Conservation (phyloP, 305 asterid species). For the Vinca major region DNA sequence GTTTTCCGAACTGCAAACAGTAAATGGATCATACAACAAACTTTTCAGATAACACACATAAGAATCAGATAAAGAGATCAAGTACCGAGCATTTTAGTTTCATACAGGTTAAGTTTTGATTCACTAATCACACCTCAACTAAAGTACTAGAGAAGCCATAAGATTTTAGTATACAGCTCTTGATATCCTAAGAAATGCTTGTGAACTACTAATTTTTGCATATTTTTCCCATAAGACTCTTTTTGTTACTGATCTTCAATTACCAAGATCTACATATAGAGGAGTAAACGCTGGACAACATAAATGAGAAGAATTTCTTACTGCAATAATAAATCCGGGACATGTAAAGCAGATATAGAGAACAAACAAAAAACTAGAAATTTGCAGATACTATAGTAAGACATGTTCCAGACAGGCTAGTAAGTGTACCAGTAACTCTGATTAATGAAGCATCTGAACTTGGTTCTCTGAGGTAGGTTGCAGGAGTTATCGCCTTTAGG, state of each 20-base stretch:
- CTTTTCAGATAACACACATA: neutral
- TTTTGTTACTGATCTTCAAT: neutral
- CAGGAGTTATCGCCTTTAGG: slow-evolving; percentile 15
- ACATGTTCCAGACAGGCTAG: neutral
- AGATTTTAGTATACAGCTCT: neutral
- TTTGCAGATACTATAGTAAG: neutral
- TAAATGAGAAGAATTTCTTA: neutral
- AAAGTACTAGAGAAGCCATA: neutral
- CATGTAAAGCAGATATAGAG: neutral
- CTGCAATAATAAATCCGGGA: neutral
- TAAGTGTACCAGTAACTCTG: slow-evolving; percentile 14
- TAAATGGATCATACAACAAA: neutral
- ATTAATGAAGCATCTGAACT: slow-evolving; percentile 14
- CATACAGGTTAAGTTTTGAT: neutral
- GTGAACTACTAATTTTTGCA: neutral
- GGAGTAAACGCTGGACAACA: neutral
- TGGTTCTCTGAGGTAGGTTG: slow-evolving; percentile 7
- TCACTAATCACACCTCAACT: neutral
- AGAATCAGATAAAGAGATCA: neutral
- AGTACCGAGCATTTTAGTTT: neutral
- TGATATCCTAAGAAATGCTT: neutral
- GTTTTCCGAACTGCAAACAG: neutral
- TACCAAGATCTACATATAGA: neutral
- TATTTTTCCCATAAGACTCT: neutral
- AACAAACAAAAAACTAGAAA: neutral